Conservation (phyloP, 2,329 filamentous ascomycete genomes). For the Venturia oleaginea region DNA sequence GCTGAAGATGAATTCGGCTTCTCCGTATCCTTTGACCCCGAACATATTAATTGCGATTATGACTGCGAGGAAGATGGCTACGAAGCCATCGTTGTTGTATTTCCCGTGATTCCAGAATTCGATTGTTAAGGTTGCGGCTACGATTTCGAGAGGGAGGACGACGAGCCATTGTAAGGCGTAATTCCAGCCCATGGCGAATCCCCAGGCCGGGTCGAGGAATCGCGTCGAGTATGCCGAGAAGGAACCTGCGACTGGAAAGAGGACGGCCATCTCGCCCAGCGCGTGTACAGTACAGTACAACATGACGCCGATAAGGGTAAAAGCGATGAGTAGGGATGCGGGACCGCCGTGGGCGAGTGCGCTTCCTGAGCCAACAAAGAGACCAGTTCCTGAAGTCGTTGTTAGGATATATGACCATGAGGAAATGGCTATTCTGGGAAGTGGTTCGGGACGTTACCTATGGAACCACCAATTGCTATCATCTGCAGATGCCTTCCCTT, state of each 20-base stretch:
- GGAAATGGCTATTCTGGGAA: not conserved
- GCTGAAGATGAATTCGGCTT: conserved; percentile 75
- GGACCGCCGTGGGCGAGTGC: conserved; percentile 66
- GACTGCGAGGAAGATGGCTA: conserved; percentile 67
- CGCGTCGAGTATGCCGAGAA: conserved; percentile 88
- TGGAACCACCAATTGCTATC: conserved; percentile 83
- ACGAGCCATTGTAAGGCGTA: conserved; percentile 85
- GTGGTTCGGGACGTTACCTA: conserved; percentile 44
- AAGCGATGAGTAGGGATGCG: conserved; percentile 69
- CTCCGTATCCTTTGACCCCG: conserved; percentile 58
- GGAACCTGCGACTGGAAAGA: conserved; percentile 84
- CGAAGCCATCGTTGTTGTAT: conserved; percentile 64
- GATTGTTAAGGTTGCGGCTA: conserved; percentile 77
- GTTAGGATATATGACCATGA: not conserved
- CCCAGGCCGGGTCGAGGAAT: conserved; percentile 89
- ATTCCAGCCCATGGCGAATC: conserved; percentile 94
- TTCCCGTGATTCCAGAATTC: conserved; percentile 60
- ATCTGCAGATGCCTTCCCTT: conserved; percentile 79
- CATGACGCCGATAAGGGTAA: conserved; percentile 72
- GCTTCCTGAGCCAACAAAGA: conserved; percentile 35
- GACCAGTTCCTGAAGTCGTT: conserved; percentile 51
- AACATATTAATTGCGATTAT: conserved; percentile 81
- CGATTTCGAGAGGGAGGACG: conserved; percentile 74
- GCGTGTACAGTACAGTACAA: conserved; percentile 88
- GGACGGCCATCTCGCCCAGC: conserved; percentile 80